Evolutionary conservation across 1,284 basidiomycete genomes (phyloP).

Genomic region (Lignosus rhinocerotis): DNA sequence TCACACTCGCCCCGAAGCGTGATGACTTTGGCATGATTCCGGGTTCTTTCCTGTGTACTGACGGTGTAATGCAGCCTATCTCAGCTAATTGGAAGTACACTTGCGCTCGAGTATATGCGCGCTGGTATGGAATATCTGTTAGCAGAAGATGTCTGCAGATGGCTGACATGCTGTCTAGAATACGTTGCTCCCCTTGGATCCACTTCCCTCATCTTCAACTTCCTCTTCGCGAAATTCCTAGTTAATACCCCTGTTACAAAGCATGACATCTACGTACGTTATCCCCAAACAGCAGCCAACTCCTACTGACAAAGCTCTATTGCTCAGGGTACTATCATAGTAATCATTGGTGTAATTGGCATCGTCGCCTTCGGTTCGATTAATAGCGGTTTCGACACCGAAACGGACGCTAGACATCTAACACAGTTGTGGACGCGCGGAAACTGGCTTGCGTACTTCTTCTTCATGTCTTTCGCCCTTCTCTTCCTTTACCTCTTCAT

Average conservation of each 20-base stretch:
- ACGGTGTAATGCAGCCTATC: slow-evolving; percentile 54
- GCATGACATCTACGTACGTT: slow-evolving; percentile 74
- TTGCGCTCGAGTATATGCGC: slow-evolving; percentile 85
- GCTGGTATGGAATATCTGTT: slow-evolving; percentile 49
- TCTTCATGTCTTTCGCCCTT: slow-evolving; percentile 74
- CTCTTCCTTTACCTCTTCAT: slow-evolving; percentile 65
- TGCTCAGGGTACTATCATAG: slow-evolving; percentile 73
- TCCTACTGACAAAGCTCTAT: background rate
- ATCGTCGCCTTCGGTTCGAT: slow-evolving; percentile 86
- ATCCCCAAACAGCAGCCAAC: background rate
- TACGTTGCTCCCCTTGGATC: slow-evolving; percentile 85
- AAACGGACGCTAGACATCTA: slow-evolving; percentile 72
- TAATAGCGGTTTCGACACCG: slow-evolving; percentile 70
- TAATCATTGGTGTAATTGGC: slow-evolving; percentile 81
- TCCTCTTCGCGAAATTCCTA: slow-evolving; percentile 81
- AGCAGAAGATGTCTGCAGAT: background rate
- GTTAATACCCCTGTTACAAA: slow-evolving; percentile 80
- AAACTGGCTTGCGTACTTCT: slow-evolving; percentile 89
- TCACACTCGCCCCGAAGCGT: too few relatives aligned
- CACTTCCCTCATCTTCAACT: slow-evolving; percentile 86
- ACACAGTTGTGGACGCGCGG: slow-evolving; percentile 80
- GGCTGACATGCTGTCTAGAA: slow-evolving; percentile 44
- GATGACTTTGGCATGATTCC: too few relatives aligned
- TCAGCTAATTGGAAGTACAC: slow-evolving; percentile 82
- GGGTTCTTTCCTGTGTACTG: background rate